Evolutionary conservation across 192 early-diverging fungal genomes (phyloP).

Genomic region (Backusella australiensis): DNA sequence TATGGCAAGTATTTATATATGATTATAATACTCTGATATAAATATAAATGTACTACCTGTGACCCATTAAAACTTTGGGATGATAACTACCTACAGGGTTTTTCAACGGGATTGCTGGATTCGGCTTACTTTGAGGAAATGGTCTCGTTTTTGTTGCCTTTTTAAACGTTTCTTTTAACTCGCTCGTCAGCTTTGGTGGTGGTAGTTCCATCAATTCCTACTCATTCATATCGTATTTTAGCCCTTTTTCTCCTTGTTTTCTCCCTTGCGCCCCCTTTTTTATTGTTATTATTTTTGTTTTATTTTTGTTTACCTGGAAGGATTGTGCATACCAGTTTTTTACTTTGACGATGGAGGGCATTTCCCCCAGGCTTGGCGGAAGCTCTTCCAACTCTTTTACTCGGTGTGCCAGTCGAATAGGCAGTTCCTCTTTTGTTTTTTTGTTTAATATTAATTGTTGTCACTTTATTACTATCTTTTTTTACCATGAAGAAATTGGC

Average conservation of each 20-base stretch:
- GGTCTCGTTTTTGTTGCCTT: not conserved
- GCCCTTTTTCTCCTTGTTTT: not conserved
- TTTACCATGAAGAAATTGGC: conserved; percentile 68
- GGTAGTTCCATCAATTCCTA: conserved; percentile 39
- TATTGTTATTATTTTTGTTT: not conserved
- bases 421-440: conserved; percentile 69
- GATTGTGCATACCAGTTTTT: conserved; percentile 95
- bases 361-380: conserved; percentile 81
- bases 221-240: not conserved
- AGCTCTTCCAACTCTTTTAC: conserved; percentile 93
- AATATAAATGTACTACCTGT: conserved; percentile 38
- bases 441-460: not conserved
- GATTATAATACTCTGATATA: not conserved
- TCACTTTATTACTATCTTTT: not conserved
- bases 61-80: conserved; percentile 40
- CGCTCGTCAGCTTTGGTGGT: conserved; percentile 15
- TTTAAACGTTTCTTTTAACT: conserved; percentile 15
- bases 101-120: conserved; percentile 31
- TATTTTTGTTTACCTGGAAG: conserved; percentile 56
- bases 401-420: conserved; percentile 89
- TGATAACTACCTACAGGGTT: conserved; percentile 1
- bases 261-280: not conserved
- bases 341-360: conserved; percentile 86
- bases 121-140: conserved; percentile 44
- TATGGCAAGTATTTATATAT: not conserved